Conservation (phyloP, 2,329 filamentous ascomycete species). For the Biscogniauxia mediterranea region DNA sequence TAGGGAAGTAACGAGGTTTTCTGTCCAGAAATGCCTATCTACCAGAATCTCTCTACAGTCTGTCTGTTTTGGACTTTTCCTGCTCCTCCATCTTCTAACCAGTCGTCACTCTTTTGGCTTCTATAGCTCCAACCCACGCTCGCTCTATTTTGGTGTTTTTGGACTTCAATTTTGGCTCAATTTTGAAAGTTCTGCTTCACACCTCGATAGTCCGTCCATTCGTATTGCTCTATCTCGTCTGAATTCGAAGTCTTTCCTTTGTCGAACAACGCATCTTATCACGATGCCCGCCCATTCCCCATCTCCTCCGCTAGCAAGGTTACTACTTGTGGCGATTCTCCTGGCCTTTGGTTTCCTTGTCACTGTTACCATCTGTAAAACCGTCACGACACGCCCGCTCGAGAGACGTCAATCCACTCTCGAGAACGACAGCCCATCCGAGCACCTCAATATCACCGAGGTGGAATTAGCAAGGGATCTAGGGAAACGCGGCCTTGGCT, state of each 20-base stretch:
- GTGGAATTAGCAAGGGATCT: background rate
- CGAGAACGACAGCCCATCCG: slow-evolving; percentile 1
- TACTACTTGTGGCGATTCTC: slow-evolving; percentile 16
- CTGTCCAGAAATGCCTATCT: background rate
- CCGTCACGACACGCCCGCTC: slow-evolving; percentile 4
- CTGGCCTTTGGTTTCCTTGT: slow-evolving; percentile 18
- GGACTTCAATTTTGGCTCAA: slow-evolving; percentile 30
- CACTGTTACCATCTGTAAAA: slow-evolving; percentile 9
- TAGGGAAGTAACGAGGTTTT: slow-evolving; percentile 1
- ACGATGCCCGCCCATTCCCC: slow-evolving; percentile 19
- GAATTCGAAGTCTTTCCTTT: slow-evolving; percentile 1
- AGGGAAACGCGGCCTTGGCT: slow-evolving; percentile 17
- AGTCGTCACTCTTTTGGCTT: slow-evolving; percentile 20
- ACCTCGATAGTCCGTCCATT: slow-evolving; percentile 9
- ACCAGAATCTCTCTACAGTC: background rate
- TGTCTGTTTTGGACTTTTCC: background rate
- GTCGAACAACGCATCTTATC: background rate
- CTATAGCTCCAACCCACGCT: slow-evolving; percentile 11
- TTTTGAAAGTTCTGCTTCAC: slow-evolving; percentile 22
- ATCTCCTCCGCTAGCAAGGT: slow-evolving; percentile 16
- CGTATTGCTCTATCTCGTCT: slow-evolving; percentile 11
- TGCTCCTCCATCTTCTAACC: slow-evolving; percentile 2
- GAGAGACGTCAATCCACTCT: slow-evolving; percentile 5
- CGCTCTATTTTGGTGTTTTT: slow-evolving; percentile 31
- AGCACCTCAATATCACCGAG: background rate